Conservation (phyloP, 75 land plant genomes). For the Sequoiadendron giganteum region DNA sequence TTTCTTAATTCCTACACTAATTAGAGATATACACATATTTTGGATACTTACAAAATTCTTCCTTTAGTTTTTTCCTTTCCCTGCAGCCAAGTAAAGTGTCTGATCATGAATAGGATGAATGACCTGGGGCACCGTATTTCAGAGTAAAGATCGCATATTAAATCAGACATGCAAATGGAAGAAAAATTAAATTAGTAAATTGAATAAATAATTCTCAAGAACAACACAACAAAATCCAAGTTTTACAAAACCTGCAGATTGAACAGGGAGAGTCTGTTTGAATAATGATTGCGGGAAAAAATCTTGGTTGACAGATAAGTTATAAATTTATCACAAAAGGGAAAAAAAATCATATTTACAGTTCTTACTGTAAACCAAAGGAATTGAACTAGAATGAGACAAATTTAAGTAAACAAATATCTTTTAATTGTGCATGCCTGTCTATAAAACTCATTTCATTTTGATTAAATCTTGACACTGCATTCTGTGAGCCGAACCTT, state of each 20-base stretch:
- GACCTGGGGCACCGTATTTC: conserved; percentile 29
- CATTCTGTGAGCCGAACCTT: background rate
- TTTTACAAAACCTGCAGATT: conserved; percentile 30
- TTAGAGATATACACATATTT: background rate
- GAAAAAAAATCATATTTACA: too few relatives aligned
- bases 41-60: conserved; percentile 57
- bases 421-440: too few relatives aligned
- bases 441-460: background rate
- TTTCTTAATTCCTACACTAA: too few relatives aligned
- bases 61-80: too few relatives aligned
- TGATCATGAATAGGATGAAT: conserved; percentile 72
- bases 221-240: background rate
- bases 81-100: too few relatives aligned
- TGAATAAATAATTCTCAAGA: conserved; percentile 1
- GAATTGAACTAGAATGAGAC: too few relatives aligned
- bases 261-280: too few relatives aligned
- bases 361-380: too few relatives aligned
- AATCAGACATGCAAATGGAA: background rate
- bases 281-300: too few relatives aligned
- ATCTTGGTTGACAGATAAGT: too few relatives aligned
- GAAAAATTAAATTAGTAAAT: background rate
- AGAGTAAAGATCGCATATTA: background rate
- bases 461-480: background rate
- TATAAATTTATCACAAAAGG: too few relatives aligned
- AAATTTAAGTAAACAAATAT: too few relatives aligned